These are phyloP conservation scores for Mallotus repandus DNA, from an alignment of 441 rosid species.

Conservation along the genomic window DNA sequence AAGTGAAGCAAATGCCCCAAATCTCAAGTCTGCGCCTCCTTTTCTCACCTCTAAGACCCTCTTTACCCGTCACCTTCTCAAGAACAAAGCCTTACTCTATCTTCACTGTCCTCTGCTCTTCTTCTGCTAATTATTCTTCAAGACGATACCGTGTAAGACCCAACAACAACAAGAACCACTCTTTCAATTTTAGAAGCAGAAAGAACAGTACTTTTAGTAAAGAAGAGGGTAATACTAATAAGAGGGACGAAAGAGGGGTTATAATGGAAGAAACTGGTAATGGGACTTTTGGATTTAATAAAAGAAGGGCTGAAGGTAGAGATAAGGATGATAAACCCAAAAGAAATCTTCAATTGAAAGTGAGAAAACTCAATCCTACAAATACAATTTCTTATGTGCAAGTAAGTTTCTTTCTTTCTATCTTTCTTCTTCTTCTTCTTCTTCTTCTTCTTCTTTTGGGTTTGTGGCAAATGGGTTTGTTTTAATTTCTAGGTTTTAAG, in stretches of 20 bases:
- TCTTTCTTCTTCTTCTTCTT: not conserved
- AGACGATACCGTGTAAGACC: slow-evolving; percentile 40
- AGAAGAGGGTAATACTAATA: slow-evolving; percentile 1
- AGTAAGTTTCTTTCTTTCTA: slow-evolving; percentile 29
- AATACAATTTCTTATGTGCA: slow-evolving; percentile 87
- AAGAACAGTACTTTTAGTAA: slow-evolving; percentile 37
- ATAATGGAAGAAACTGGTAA: slow-evolving; percentile 47
- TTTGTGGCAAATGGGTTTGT: not conserved
- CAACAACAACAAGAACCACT: slow-evolving; percentile 27
- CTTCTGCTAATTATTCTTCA: slow-evolving; percentile 27
- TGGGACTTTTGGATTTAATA: slow-evolving; percentile 55
- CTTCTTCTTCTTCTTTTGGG: not conserved
- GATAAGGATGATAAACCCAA: slow-evolving; percentile 54
- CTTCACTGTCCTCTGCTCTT: slow-evolving; percentile 38
- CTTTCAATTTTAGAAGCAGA: slow-evolving; percentile 41
- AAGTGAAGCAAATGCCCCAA: slow-evolving; percentile 30
- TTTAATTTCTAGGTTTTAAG: not conserved
- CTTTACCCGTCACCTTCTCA: slow-evolving; percentile 30
- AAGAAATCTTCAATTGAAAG: slow-evolving; percentile 62
- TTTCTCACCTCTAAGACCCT: slow-evolving; percentile 40
- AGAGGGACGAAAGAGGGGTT: slow-evolving; percentile 10
- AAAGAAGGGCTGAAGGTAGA: slow-evolving; percentile 75
- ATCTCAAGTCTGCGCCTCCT: slow-evolving; percentile 51
- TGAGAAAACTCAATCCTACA: slow-evolving; percentile 67
- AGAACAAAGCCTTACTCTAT: slow-evolving; percentile 38